A percentile compares a stretch with the other conserved stretches of the same genome.
These are phyloP conservation scores for Trametopsis cervina DNA, from an alignment of 768 basidiomycete species.

Conservation along the genomic window DNA sequence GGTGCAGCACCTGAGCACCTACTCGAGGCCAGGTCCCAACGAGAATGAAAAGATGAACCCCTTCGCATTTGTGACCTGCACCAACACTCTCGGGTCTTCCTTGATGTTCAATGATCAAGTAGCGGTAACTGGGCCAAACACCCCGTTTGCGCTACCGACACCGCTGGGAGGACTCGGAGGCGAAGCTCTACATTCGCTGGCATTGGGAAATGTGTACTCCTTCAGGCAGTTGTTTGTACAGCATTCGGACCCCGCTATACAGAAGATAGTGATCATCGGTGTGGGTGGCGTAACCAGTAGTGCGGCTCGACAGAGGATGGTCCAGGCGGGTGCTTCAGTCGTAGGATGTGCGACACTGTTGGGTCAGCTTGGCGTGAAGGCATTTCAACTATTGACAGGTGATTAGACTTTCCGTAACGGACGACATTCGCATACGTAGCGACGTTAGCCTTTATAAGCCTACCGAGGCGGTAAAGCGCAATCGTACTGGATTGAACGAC, in stretches of 20 bases:
- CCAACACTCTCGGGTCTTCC: conserved; percentile 72
- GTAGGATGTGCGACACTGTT: conserved; percentile 59
- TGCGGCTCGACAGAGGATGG: conserved; percentile 61
- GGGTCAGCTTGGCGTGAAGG: conserved; percentile 32
- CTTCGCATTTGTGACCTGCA: conserved; percentile 71
- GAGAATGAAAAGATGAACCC: conserved; percentile 30
- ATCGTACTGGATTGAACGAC: too few species aligned
- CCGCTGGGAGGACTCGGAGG: conserved; percentile 71
- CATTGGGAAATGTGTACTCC: conserved; percentile 71
- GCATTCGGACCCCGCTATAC: conserved; percentile 34
- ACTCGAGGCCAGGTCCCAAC: conserved; percentile 22
- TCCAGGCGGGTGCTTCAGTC: conserved; percentile 62
- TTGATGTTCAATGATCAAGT: conserved; percentile 57
- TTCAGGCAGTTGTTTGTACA: conserved; percentile 47
- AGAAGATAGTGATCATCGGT: conserved; percentile 57
- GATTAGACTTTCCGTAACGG: background rate
- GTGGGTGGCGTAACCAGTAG: conserved; percentile 73
- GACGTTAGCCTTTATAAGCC: too few species aligned
- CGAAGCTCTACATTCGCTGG: conserved; percentile 63
- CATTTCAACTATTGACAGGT: conserved; percentile 23
- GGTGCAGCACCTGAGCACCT: conserved; percentile 37
- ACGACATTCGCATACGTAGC: background rate
- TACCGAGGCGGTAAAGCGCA: too few species aligned
- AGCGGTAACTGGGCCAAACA: conserved; percentile 11
- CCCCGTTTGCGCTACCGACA: conserved; percentile 53